Base-by-base conservation (phyloP, 768 basidiomycete species). In the Suillus subalutaceus region DNA sequence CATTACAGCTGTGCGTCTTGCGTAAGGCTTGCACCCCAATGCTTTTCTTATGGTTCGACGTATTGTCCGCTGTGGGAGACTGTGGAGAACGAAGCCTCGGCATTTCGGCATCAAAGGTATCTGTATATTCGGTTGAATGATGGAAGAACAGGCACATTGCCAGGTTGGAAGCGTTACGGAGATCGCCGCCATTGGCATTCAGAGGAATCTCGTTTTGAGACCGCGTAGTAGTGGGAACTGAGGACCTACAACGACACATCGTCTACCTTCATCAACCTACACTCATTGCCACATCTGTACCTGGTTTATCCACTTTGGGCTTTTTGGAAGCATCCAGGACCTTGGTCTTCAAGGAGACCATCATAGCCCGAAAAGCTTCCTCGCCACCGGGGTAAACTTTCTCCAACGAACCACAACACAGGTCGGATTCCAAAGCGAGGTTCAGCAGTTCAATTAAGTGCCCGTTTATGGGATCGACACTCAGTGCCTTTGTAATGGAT, bases 371-470 rank as follows among this genome's bases (percentile, higher is more conserved):
- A 65, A 79, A 78, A 13, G 72, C 77, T 46, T 74, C 75, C 67
- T 75, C 74, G 50, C 77, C 77, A 20, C 78, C 78, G 48, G 78
- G 76, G 68, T 72, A 79, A 46, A 70, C 71, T 63, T 70, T 79
- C 58, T 78, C 75, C 75, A 76, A 75, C 32, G 78, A 72, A 30
- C 71, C 68, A 64, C 77, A 78, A 20, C 71, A 70, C n/a, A 72
- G 66, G 63, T 71, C 79, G 37, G 79, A 76, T 62, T 94, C 92
- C 23, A 96, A 84, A 3, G 93, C 93, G 63, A 91, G 83, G 69
- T 93, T 92, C 48, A 96, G 83, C 64, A 95, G 79, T 70, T 94
- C 94, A 53, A 94, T 83, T 38, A 92, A 83, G 74, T 93, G 90
- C 5, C 87, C 83, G 70, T 96, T 94, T 66, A 93, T 90, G 10